Conservation (phyloP, 495 filamentous ascomycete species). For the Platismatia glauca region DNA sequence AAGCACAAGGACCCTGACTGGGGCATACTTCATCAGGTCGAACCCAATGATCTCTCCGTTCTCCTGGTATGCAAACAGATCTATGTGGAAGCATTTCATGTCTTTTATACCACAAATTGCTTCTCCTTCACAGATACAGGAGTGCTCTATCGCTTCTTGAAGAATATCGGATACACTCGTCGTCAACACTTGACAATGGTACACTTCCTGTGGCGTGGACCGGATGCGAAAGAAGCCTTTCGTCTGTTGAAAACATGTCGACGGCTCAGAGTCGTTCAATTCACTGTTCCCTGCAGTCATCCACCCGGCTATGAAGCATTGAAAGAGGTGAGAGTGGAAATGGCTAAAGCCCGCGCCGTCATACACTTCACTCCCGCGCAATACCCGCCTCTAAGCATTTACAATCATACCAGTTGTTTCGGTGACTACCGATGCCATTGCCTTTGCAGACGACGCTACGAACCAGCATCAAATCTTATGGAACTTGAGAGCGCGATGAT, state of each 20-base stretch:
- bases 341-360: background rate
- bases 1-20: background rate
- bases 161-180: constrained; percentile 15
- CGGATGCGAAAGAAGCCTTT: constrained; percentile 8
- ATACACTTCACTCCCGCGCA: background rate
- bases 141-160: constrained; percentile 21
- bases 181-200: constrained; percentile 20
- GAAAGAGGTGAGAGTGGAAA: constrained; percentile 6
- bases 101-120: constrained; percentile 28
- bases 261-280: background rate
- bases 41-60: constrained; percentile 18
- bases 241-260: constrained; percentile 11
- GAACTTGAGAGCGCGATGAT: constrained; percentile 14
- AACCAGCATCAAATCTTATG: background rate
- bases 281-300: constrained; percentile 3
- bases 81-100: constrained; percentile 24
- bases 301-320: constrained; percentile 10
- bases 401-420: background rate
- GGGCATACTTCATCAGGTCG: background rate
- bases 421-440: background rate
- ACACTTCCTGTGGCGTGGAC: constrained; percentile 11
- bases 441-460: background rate
- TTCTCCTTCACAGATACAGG: constrained; percentile 26
- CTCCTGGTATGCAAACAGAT: constrained; percentile 24
- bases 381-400: background rate